phyloP scores from a whole-genome alignment of 164 flowering plant genomes.

The Liriodendron chinense region DNA sequence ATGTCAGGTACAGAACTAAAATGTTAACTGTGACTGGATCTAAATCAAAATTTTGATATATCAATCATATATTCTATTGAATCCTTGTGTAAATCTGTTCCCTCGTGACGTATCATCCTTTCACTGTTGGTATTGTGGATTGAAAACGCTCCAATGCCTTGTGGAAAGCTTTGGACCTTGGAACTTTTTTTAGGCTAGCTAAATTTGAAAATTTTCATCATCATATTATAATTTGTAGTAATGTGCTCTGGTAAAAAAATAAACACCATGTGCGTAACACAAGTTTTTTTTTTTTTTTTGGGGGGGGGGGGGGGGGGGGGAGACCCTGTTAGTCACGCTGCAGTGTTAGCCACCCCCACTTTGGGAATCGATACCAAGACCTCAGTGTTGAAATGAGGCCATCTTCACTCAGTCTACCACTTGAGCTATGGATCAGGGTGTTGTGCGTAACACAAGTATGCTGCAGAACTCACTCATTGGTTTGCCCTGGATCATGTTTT shows the following conservation, averaged over 20 bases:
- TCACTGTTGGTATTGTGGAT: neutral
- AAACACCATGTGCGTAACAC: neutral
- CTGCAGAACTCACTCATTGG: neutral
- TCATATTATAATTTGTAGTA: no score
- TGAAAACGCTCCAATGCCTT: neutral
- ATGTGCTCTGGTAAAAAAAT: neutral
- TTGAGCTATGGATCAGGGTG: no score
- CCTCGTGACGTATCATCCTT: neutral
- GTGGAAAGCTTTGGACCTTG: neutral
- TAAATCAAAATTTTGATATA: neutral
- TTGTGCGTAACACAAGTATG: neutral
- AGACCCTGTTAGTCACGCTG: no score
- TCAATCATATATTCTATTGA: neutral
- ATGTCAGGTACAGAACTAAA: neutral
- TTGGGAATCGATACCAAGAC: no score
- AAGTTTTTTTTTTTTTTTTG: no score
- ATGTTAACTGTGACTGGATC: neutral
- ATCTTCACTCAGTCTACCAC: no score
- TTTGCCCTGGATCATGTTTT: neutral
- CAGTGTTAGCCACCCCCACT: no score
- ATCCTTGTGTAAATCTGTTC: neutral
- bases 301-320: no score
- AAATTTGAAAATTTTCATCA: neutral
- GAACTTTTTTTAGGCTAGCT: neutral
- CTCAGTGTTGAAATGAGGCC: no score